These are phyloP conservation scores for Trypanosoma mega DNA, from an alignment of 208 protist genomes.

Conservation along the genomic window DNA sequence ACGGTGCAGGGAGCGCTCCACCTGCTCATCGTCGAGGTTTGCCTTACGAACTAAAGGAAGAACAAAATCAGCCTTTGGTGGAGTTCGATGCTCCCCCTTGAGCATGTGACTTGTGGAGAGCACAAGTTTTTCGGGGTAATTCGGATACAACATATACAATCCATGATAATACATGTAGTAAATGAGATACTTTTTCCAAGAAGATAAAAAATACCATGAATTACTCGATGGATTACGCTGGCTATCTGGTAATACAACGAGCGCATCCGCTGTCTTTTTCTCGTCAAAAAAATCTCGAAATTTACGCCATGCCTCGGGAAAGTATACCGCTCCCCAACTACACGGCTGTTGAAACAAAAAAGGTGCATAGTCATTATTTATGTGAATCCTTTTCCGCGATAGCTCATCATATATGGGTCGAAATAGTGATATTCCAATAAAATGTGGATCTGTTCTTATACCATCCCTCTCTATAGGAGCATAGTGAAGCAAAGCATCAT, in stretches of 20 bases:
- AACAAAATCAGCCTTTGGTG: slow-evolving; percentile 16
- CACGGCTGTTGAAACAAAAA: slow-evolving; percentile 43
- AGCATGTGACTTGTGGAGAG: slow-evolving; percentile 40
- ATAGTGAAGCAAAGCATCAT: slow-evolving; percentile 35
- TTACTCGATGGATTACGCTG: slow-evolving; percentile 21
- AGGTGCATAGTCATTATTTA: slow-evolving; percentile 15
- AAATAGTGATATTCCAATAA: slow-evolving; percentile 35
- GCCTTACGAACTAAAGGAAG: slow-evolving; percentile 11
- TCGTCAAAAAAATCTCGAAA: slow-evolving; percentile 33
- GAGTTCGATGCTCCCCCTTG: slow-evolving; percentile 24
- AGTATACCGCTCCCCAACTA: slow-evolving; percentile 38
- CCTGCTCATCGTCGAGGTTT: background rate
- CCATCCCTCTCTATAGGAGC: background rate
- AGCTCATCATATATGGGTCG: slow-evolving; percentile 35
- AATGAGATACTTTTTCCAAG: slow-evolving; percentile 50
- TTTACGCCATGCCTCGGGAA: slow-evolving; percentile 28
- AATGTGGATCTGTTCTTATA: slow-evolving; percentile 7
- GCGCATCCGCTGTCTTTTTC: slow-evolving; percentile 3
- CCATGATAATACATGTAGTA: slow-evolving; percentile 35
- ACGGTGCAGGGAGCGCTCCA: background rate
- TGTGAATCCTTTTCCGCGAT: background rate
- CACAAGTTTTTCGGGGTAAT: slow-evolving; percentile 22
- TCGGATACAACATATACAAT: slow-evolving; percentile 49
- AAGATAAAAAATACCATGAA: slow-evolving; percentile 21
- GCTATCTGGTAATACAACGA: background rate